A percentile compares a stretch with the other conserved stretches of the same genome.
These are phyloP conservation scores for Inonotus obliquus DNA, from an alignment of 1,284 basidiomycete genomes.

Conservation along the genomic window DNA sequence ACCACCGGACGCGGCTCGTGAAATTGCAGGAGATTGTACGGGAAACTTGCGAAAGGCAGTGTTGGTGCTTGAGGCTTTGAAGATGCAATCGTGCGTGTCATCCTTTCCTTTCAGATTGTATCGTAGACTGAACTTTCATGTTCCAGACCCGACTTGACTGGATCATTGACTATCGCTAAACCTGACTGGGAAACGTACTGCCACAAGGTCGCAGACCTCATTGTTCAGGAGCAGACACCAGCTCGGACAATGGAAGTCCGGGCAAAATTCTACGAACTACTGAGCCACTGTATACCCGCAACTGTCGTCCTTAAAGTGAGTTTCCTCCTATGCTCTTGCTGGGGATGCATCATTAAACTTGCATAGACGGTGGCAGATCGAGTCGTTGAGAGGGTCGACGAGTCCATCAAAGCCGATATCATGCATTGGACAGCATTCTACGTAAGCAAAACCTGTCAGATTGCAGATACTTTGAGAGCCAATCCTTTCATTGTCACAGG, in stretches of 20 bases:
- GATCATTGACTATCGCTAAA: constrained; percentile 79
- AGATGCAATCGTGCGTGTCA: constrained; percentile 80
- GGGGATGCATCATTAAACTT: constrained; percentile 9
- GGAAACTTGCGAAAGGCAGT: constrained; percentile 96
- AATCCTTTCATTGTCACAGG: constrained; percentile 42
- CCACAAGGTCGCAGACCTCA: constrained; percentile 68
- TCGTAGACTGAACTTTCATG: not conserved
- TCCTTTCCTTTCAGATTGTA: not conserved
- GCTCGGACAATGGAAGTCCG: constrained; percentile 89
- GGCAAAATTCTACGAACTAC: constrained; percentile 90
- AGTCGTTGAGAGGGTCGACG: constrained; percentile 84
- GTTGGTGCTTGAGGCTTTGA: constrained; percentile 91
- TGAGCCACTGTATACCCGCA: constrained; percentile 98
- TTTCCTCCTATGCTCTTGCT: not conserved
- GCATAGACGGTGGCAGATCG: constrained; percentile 81
- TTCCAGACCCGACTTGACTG: constrained; percentile 65
- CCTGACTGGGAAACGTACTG: constrained; percentile 99
- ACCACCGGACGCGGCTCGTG: constrained; percentile 66
- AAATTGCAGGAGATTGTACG: constrained; percentile 77
- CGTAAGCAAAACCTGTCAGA: constrained; percentile 43
- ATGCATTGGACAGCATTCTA: constrained; percentile 98
- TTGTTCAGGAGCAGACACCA: constrained; percentile 92
- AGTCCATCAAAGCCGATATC: constrained; percentile 82
- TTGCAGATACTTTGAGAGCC: not conserved
- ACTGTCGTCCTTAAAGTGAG: constrained; percentile 83